Evolutionary conservation across 441 rosid species (phyloP), one percentile per base, ranked within the genome.

Genomic region (Erodium chrysanthum): DNA sequence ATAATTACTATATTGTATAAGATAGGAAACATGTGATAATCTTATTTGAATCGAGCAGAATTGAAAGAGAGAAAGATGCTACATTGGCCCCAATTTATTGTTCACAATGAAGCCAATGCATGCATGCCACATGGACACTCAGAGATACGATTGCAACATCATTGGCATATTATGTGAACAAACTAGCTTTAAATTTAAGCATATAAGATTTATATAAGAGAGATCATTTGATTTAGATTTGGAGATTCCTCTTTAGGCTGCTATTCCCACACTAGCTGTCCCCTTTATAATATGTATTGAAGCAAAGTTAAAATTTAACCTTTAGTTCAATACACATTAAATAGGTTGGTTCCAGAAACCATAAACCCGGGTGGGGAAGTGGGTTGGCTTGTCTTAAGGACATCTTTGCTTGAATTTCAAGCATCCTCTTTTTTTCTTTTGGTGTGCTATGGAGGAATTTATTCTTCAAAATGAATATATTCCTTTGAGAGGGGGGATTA

Each of bases 191-290:
- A 52, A 52, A 17, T 52, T 52, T 52, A 52, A 52, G 59, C 59
- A 17, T 18, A 17, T 9, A 50, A 50, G 20, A 52, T 5, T 17
- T 15, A 15, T 12, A n/a, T 50, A 17, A 50, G 59, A 50, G 59
- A 35, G 35, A 4, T 2, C 42, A 70, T 69, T 68, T 71, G 68
- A 66, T 74, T 78, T 71, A 35, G 73, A 74, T 76, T 60, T 73
- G 80, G 77, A 70, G 81, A 80, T 79, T 76, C 75, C 25, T 73
- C 67, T 77, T 73, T 71, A 67, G 71, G 68, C 59, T 60, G 59
- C 54, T 60, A 15, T 71, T 66, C 60, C 22, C 60, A 52, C 60
- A 52, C 60, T 52, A 52, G 60, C 10, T 52, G 60, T 52, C 60
- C 23, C 60, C 60, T 52, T 17, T 52, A 52, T 48, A n/a, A 52